Conservation (phyloP, 805 yeast species). For the Candida nemodendra region DNA sequence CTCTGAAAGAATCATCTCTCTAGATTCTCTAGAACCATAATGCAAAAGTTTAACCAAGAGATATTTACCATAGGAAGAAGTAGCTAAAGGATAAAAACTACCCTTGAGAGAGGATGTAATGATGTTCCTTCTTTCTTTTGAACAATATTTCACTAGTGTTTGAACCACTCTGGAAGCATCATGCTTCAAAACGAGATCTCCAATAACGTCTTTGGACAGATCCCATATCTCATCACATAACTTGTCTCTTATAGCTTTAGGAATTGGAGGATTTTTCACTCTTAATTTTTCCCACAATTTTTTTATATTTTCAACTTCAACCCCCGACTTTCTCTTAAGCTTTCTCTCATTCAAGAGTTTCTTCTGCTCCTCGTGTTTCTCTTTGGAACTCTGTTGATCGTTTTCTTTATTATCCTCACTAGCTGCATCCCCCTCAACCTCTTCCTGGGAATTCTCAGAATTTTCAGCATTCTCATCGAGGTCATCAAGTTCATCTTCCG, state of each 20-base stretch:
- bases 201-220: conserved; percentile 69
- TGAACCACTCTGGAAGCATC: conserved; percentile 97
- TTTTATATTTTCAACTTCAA: conserved; percentile 80
- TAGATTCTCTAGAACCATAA: conserved; percentile 82
- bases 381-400: conserved; percentile 51
- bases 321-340: conserved; percentile 82
- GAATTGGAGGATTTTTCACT: conserved; percentile 77
- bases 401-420: conserved; percentile 32
- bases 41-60: conserved; percentile 83
- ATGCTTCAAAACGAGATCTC: conserved; percentile 88
- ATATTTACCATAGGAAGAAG: conserved; percentile 92
- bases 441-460: conserved; percentile 33
- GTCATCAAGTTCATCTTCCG: conserved; percentile 34
- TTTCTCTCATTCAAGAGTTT: conserved; percentile 78
- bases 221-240: conserved; percentile 84
- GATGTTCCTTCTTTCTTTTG: conserved; percentile 72
- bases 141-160: conserved; percentile 82
- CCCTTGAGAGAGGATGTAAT: conserved; percentile 72
- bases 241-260: conserved; percentile 72
- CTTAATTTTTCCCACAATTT: conserved; percentile 88
- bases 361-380: conserved; percentile 81
- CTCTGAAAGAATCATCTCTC: conserved; percentile 75
- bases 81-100: conserved; percentile 75
- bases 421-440: conserved; percentile 26
- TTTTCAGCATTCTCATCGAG: conserved; percentile 29